Conservation (phyloP, 2,329 filamentous ascomycete genomes). For the Cercospora sp. region DNA sequence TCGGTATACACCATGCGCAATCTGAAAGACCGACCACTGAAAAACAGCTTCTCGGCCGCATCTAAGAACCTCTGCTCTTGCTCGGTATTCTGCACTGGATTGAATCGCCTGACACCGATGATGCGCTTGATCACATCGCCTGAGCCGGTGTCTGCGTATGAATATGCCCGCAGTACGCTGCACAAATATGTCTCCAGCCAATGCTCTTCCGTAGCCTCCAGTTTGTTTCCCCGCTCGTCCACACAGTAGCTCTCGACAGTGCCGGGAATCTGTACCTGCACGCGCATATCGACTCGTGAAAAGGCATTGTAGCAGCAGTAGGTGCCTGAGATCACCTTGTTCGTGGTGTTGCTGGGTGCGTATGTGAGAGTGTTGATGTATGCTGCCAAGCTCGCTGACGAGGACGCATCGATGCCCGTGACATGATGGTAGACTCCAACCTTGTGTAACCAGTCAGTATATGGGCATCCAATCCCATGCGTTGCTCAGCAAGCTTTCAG, state of each 20-base stretch:
- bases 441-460: slow-evolving; percentile 47
- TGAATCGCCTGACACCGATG: slow-evolving; percentile 94
- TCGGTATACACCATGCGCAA: background rate
- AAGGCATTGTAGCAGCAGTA: slow-evolving; percentile 99
- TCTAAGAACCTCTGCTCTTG: slow-evolving; percentile 95
- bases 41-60: slow-evolving; percentile 92
- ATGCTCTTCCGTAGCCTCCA: slow-evolving; percentile 86
- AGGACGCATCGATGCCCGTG: slow-evolving; percentile 94
- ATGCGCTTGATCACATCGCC: slow-evolving; percentile 96
- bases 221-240: slow-evolving; percentile 93
- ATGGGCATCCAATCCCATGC: background rate
- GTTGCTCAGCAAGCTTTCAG: background rate
- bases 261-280: slow-evolving; percentile 94
- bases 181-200: slow-evolving; percentile 98
- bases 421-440: slow-evolving; percentile 97
- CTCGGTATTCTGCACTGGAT: slow-evolving; percentile 97
- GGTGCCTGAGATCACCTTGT: slow-evolving; percentile 89
- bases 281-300: slow-evolving; percentile 95
- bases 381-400: slow-evolving; percentile 91
- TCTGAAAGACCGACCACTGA: slow-evolving; percentile 64
- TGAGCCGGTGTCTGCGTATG: slow-evolving; percentile 92
- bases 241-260: slow-evolving; percentile 97
- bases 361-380: slow-evolving; percentile 99
- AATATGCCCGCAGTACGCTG: slow-evolving; percentile 89
- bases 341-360: slow-evolving; percentile 76